A percentile compares a stretch with the other conserved stretches of the same genome.
Conservation (phyloP, 495 filamentous ascomycete species). For the Lophiotrema nucula region DNA sequence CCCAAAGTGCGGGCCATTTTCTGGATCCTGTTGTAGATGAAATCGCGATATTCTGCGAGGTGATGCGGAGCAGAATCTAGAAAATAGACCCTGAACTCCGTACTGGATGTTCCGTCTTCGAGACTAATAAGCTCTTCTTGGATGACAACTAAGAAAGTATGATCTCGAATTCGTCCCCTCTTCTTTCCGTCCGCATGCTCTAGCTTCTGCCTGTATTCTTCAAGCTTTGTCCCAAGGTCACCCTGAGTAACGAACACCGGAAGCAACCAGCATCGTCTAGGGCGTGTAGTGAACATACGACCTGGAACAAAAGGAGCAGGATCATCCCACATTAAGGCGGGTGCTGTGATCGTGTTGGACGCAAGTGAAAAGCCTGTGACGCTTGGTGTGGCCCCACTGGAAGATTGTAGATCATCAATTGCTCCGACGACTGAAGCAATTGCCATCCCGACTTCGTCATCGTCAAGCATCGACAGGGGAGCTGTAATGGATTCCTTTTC, state of each 20-base stretch:
- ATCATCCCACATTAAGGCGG: no score
- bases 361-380: no score
- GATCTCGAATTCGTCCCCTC: no score
- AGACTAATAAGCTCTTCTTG: background rate
- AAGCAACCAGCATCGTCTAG: background rate
- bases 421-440: slow-evolving; percentile 14
- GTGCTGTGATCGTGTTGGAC: no score
- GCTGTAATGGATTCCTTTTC: background rate
- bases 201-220: background rate
- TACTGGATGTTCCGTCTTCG: background rate
- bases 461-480: background rate
- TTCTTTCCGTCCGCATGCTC: no score
- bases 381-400: no score
- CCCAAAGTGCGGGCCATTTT: background rate
- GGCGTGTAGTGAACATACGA: background rate
- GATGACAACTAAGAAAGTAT: slow-evolving; percentile 6
- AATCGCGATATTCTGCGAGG: background rate
- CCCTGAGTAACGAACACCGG: background rate
- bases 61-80: background rate
- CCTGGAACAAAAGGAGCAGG: no score
- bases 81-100: background rate
- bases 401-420: no score
- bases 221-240: background rate
- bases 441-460: slow-evolving; percentile 4
- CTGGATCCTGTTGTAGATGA: background rate